phyloP scores from a whole-genome alignment of 106 monocot species.

The Cymbidium sinense region DNA sequence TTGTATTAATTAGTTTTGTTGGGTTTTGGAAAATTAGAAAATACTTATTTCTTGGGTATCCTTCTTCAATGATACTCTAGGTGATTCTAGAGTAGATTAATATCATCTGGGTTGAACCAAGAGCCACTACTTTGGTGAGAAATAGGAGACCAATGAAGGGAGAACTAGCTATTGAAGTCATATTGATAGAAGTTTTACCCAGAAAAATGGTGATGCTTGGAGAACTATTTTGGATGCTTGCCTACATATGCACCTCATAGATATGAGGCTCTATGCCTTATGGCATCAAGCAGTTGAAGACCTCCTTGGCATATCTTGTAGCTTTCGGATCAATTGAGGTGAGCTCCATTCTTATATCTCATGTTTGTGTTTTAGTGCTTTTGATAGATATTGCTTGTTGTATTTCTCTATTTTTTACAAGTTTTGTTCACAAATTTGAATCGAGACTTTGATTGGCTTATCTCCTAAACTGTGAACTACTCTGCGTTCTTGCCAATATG shows the following conservation, averaged over 20 bases:
- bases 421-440: background rate
- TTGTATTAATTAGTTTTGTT: background rate
- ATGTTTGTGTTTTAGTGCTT: background rate
- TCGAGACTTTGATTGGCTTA: background rate
- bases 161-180: slow-evolving; percentile 72
- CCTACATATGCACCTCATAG: slow-evolving; percentile 76
- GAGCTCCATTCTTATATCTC: background rate
- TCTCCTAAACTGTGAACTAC: background rate
- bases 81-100: slow-evolving; percentile 71
- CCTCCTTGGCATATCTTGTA: slow-evolving; percentile 79
- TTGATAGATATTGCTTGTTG: background rate
- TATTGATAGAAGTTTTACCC: slow-evolving; percentile 39
- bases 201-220: slow-evolving; percentile 74
- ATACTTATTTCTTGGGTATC: background rate
- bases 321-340: slow-evolving; percentile 83
- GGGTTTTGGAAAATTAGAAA: background rate
- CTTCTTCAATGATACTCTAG: slow-evolving; percentile 27
- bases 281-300: slow-evolving; percentile 76
- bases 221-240: slow-evolving; percentile 62
- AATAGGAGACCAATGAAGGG: slow-evolving; percentile 31
- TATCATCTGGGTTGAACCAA: slow-evolving; percentile 64
- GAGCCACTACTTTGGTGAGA: slow-evolving; percentile 41
- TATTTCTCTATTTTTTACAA: background rate
- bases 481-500: background rate
- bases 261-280: slow-evolving; percentile 60